A percentile compares a stretch with the other conserved stretches of the same genome.
phyloP scores from a whole-genome alignment of 2,329 filamentous ascomycete species.

The Neurospora crassa region DNA sequence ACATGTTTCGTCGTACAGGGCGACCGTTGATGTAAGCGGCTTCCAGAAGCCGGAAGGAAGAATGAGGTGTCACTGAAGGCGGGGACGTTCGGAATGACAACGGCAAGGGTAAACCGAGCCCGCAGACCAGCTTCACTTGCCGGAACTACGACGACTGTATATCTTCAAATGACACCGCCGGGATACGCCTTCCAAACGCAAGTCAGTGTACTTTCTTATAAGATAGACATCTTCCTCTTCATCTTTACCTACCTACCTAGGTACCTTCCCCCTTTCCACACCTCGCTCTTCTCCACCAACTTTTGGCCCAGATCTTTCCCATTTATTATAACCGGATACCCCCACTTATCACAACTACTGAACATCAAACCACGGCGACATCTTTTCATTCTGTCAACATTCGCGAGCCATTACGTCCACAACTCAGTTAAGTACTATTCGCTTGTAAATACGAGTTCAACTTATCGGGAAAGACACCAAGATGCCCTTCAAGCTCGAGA shows the following conservation, averaged over 20 bases:
- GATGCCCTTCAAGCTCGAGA: slow-evolving; percentile 30
- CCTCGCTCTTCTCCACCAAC: not conserved
- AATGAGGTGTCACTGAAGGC: not conserved
- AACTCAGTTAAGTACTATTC: not conserved
- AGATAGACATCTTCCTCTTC: not conserved
- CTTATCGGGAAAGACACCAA: not conserved
- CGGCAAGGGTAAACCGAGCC: not conserved
- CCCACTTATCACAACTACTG: not conserved
- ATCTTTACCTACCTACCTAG: too few species aligned
- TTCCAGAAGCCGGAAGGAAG: not conserved
- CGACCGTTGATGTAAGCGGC: not conserved
- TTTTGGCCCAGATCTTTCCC: not conserved
- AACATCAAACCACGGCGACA: not conserved
- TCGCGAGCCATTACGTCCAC: not conserved
- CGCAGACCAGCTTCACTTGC: not conserved
- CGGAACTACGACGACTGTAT: not conserved
- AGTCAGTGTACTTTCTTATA: not conserved
- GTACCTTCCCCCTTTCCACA: too few species aligned
- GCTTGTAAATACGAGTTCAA: not conserved
- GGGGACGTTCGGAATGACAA: not conserved
- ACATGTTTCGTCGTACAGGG: not conserved
- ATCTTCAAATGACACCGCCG: not conserved
- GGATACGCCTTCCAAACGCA: not conserved
- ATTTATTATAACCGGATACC: not conserved
- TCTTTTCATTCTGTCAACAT: not conserved